phyloP scores from a whole-genome alignment of 1,284 basidiomycete species.

The Earliella scabrosa region DNA sequence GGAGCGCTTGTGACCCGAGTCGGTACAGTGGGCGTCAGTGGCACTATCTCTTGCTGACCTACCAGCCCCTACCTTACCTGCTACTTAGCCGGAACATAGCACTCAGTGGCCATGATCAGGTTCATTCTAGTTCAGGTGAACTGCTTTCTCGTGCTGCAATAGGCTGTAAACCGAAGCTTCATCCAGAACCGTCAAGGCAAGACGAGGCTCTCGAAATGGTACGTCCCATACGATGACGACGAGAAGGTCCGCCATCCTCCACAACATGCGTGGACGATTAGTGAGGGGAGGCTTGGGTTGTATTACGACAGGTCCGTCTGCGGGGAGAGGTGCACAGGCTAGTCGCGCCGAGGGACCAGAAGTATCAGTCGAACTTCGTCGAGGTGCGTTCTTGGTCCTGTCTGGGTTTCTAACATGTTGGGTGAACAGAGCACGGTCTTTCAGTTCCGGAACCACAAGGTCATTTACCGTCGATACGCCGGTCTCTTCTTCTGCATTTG shows the following conservation, averaged over 20 bases:
- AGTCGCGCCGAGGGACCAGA: slow-evolving; percentile 97
- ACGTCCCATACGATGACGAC: slow-evolving; percentile 93
- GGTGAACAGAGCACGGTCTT: background rate
- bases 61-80: too few species aligned
- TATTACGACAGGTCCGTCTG: slow-evolving; percentile 83
- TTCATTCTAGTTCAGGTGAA: slow-evolving; percentile 90
- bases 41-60: too few species aligned
- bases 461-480: slow-evolving; percentile 94
- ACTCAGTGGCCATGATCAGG: slow-evolving; percentile 85
- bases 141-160: background rate
- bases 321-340: slow-evolving; percentile 95
- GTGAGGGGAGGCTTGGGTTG: too few species aligned
- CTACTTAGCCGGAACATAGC: too few species aligned
- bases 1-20: too few species aligned
- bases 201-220: slow-evolving; percentile 96
- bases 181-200: slow-evolving; percentile 95
- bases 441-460: slow-evolving; percentile 94
- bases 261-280: slow-evolving; percentile 8
- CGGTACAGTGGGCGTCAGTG: too few species aligned
- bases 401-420: too few species aligned
- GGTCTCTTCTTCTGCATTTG: slow-evolving; percentile 98
- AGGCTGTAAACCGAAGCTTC: background rate
- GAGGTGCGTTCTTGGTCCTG: slow-evolving; percentile 64
- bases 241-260: slow-evolving; percentile 73
- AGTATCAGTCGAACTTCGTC: slow-evolving; percentile 99